Conservation (phyloP, 1,284 basidiomycete species). For the Anthracocystis setariae region DNA sequence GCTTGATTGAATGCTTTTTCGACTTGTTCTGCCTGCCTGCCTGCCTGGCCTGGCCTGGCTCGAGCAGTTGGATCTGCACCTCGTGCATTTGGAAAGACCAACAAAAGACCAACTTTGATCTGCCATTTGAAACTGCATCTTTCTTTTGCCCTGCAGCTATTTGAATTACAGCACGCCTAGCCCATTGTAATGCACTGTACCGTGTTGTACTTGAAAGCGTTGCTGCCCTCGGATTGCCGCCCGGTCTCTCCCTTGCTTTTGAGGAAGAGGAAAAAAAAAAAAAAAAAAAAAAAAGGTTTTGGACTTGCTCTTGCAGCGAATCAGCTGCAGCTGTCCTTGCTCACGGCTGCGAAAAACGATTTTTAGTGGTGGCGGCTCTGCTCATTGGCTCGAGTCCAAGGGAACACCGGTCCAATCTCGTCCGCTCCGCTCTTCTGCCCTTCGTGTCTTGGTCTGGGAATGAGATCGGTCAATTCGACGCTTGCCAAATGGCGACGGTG, state of each 20-base stretch:
- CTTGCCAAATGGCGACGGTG: too few relatives aligned
- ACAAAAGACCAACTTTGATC: neutral
- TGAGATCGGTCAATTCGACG: too few relatives aligned
- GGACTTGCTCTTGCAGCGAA: neutral
- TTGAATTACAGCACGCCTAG: neutral
- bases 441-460: too few relatives aligned
- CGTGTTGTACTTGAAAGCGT: too few relatives aligned
- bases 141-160: neutral
- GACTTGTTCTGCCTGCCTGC: neutral
- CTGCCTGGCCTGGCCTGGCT: neutral
- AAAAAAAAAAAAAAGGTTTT: neutral
- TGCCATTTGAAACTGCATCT: neutral
- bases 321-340: neutral
- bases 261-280: too few relatives aligned
- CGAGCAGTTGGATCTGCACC: neutral
- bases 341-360: too few relatives aligned
- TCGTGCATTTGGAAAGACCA: too few relatives aligned
- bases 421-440: too few relatives aligned
- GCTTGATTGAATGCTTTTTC: neutral
- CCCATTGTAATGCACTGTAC: too few relatives aligned
- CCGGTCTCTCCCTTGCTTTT: neutral
- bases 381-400: too few relatives aligned
- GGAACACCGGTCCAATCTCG: too few relatives aligned
- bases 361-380: too few relatives aligned
- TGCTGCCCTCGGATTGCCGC: conserved; percentile 5